phyloP scores from a whole-genome alignment of 2,329 filamentous ascomycete species.

The Cyphellophora attinorum region DNA sequence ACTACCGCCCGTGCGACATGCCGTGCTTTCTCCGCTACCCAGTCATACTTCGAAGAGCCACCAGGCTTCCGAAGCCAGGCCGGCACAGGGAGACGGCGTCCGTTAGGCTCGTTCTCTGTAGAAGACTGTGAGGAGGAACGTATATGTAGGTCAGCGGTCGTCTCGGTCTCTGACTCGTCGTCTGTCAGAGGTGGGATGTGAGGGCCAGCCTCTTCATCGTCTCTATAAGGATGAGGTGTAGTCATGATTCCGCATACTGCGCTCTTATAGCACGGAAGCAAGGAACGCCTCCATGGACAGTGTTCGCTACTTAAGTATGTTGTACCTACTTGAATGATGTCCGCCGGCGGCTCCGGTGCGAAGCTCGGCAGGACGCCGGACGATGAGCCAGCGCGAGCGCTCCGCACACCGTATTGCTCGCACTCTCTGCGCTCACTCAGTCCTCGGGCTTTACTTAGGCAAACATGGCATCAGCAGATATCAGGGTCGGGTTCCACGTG shows the following conservation, averaged over 20 bases:
- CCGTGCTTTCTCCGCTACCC: slow-evolving; percentile 36
- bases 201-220: slow-evolving; percentile 14
- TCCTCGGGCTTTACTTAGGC: too few relatives aligned
- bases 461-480: too few relatives aligned
- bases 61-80: slow-evolving; percentile 40
- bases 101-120: slow-evolving; percentile 6
- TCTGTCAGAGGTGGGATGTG: slow-evolving; percentile 24
- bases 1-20: slow-evolving; percentile 33
- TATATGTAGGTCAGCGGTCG: slow-evolving; percentile 24
- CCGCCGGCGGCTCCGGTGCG: too few relatives aligned
- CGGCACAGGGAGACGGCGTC: slow-evolving; percentile 27
- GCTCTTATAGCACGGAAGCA: too few relatives aligned
- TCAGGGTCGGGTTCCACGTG: too few relatives aligned
- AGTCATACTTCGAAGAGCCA: slow-evolving; percentile 36
- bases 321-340: too few relatives aligned
- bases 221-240: slow-evolving; percentile 10
- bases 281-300: too few relatives aligned
- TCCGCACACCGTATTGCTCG: too few relatives aligned
- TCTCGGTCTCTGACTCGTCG: slow-evolving; percentile 25
- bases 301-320: too few relatives aligned
- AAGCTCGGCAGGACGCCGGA: too few relatives aligned
- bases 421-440: too few relatives aligned
- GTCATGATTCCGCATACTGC: not conserved
- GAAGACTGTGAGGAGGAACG: slow-evolving; percentile 15
- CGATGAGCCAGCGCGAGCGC: too few relatives aligned